Conservation (phyloP, 164 flowering plant species). For the Macadamia tetraphylla region DNA sequence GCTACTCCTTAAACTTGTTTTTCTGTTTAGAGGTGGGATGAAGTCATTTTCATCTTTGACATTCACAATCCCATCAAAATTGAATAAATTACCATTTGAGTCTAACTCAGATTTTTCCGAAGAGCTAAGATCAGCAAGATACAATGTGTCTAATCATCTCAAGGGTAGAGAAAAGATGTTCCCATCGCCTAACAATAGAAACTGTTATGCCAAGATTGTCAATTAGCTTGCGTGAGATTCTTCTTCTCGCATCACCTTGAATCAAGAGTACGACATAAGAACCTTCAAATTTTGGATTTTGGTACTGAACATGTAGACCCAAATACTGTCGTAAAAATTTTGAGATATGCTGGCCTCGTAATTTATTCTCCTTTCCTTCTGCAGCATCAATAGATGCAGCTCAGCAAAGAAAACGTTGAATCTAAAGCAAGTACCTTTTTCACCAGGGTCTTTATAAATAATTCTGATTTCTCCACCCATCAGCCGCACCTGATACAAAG, state of each 20-base stretch:
- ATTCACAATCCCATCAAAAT: conserved; percentile 16
- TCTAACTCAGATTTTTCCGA: conserved; percentile 20
- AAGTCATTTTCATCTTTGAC: background rate
- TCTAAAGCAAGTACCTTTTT: conserved; percentile 69
- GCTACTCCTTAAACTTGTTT: background rate
- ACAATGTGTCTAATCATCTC: conserved; percentile 30
- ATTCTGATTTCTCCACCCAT: conserved; percentile 87
- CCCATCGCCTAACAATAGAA: conserved; percentile 23
- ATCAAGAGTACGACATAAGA: conserved; percentile 47
- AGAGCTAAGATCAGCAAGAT: conserved; percentile 11
- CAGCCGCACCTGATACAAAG: conserved; percentile 50
- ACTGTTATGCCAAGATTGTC: conserved; percentile 45
- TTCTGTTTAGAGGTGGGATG: background rate
- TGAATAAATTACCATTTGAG: conserved; percentile 1
- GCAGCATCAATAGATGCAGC: background rate
- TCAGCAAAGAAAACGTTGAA: conserved; percentile 49
- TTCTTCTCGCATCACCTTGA: conserved; percentile 37
- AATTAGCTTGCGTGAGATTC: conserved; percentile 36
- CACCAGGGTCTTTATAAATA: conserved; percentile 51
- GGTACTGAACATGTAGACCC: conserved; percentile 2
- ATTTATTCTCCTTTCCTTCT: conserved; percentile 4
- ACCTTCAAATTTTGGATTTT: conserved; percentile 15
- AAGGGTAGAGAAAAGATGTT: conserved; percentile 28
- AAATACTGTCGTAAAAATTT: conserved; percentile 6
- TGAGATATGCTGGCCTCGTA: conserved; percentile 1